A percentile compares a stretch with the other conserved stretches of the same genome.
These are phyloP conservation scores for Thelonectria olida DNA, from an alignment of 2,329 filamentous ascomycete genomes.

Conservation along the genomic window DNA sequence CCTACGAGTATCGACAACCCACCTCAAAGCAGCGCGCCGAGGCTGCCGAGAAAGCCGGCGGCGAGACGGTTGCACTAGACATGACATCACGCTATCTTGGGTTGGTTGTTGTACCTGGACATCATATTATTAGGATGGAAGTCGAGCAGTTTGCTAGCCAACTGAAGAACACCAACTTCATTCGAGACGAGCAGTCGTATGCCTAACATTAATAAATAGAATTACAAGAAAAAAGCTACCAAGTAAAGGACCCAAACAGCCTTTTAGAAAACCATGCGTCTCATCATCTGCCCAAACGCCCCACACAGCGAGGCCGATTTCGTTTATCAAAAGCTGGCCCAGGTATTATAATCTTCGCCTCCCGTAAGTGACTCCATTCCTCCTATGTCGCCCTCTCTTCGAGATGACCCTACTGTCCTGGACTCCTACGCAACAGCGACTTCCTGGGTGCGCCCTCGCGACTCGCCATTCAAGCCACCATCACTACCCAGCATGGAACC, in stretches of 20 bases:
- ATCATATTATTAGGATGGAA: constrained; percentile 88
- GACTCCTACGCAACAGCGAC: constrained; percentile 54
- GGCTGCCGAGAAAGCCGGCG: constrained; percentile 45
- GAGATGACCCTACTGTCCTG: neutral
- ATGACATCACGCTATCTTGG: constrained; percentile 90
- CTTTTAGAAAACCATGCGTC: constrained; percentile 34
- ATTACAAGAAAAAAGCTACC: constrained; percentile 38
- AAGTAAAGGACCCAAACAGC: constrained; percentile 34
- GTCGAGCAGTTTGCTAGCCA: constrained; percentile 78
- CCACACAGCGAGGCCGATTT: constrained; percentile 34
- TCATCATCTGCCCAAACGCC: constrained; percentile 41
- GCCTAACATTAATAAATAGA: constrained; percentile 40
- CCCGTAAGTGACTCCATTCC: neutral
- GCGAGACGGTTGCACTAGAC: constrained; percentile 65
- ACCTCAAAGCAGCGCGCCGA: constrained; percentile 57
- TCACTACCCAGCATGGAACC: constrained; percentile 63
- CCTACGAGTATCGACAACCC: constrained; percentile 89
- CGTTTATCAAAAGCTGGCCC: constrained; percentile 27
- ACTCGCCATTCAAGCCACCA: constrained; percentile 63
- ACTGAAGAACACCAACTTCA: constrained; percentile 40
- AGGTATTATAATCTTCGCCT: constrained; percentile 1
- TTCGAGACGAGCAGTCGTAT: constrained; percentile 20
- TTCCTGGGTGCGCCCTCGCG: constrained; percentile 64
- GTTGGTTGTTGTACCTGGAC: constrained; percentile 86
- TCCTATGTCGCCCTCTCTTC: constrained; percentile 4